A percentile compares a stretch with the other conserved stretches of the same genome.
These are phyloP conservation scores for Yamadazyma friedrichii DNA, from an alignment of 1,139 yeast species.

Conservation along the genomic window DNA sequence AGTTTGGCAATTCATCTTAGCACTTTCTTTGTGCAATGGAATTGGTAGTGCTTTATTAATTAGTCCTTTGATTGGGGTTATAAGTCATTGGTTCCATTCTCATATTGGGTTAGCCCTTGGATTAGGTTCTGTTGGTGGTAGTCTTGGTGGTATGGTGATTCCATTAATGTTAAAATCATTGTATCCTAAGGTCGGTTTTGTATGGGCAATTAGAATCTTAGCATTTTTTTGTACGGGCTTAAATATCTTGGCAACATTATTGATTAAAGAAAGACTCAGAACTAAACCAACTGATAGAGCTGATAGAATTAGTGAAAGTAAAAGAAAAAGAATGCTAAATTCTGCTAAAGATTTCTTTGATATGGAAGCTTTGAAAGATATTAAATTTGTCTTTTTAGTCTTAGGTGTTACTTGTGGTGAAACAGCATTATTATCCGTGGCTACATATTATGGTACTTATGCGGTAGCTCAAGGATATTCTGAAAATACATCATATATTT, in stretches of 20 bases:
- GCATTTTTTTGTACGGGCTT: constrained; percentile 49
- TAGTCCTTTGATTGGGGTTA: constrained; percentile 55
- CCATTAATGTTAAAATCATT: constrained; percentile 57
- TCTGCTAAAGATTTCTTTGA: constrained; percentile 21
- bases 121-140: constrained; percentile 61
- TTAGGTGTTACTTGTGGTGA: constrained; percentile 51
- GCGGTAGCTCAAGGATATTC: constrained; percentile 40
- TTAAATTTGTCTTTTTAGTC: constrained; percentile 24
- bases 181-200: constrained; percentile 52
- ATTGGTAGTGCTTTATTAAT: constrained; percentile 56
- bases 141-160: constrained; percentile 60
- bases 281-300: neutral
- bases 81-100: constrained; percentile 58
- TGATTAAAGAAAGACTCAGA: constrained; percentile 49
- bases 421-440: constrained; percentile 50
- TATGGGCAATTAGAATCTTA: constrained; percentile 61
- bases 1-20: constrained; percentile 54
- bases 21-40: constrained; percentile 50
- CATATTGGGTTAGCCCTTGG: constrained; percentile 58
- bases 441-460: constrained; percentile 45
- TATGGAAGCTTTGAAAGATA: constrained; percentile 23
- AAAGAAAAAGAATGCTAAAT: constrained; percentile 2
- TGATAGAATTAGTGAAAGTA: constrained; percentile 3
- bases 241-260: constrained; percentile 34
- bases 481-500: constrained; percentile 34